Base-by-base conservation (phyloP, 352 stramenopile genomes). In the Pythium insidiosum region DNA sequence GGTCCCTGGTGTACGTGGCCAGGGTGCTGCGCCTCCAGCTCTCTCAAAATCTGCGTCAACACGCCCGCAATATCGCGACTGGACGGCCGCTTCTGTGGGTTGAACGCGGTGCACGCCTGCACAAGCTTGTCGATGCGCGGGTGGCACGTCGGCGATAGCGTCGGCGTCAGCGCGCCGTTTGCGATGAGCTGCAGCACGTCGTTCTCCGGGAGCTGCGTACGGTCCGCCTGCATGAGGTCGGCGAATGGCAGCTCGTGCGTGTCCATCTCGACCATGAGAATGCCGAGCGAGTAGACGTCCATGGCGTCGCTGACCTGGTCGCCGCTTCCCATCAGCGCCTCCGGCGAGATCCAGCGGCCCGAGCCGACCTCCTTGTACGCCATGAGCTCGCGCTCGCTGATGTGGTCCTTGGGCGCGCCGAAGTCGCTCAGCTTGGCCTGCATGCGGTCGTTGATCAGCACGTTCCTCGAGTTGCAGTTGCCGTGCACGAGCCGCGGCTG, bases 131-230 rank as follows among this genome's bases (percentile, higher is more conserved):
- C 52, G 36, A 89, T 73, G 20, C 38, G 61, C 7, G 67, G 62
- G 2, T 64, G 69, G 35, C 76, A 89, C 28, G 47, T 50, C 1
- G 47, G 28, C 0, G 76, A 85, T 16, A 89, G 47, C 10, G 68
- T 79, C 11, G 71, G 76, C 4, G 61, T 69, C 16, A 87, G 40
- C 25, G 68, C 65, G 7, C 76, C 76, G 29, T 65, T 72, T 4
- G 70, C 68, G 51, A 89, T 84, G n/a, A 79, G 47, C 48, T 84
- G 68, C 33, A 84, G 46, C 25, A 87, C 71, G 42, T 82, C 67
- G 13, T 68, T 71, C 50, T 84, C 73, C 0, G 66, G 66, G 16
- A 83, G 53, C 30, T 70, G 65, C 12, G 67, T 63, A 6, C 56
- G 56, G 33, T 83, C 77, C 4, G 69, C 66, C 43, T 73, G 58